phyloP scores from a whole-genome alignment of 257 asterid species.

The Thymus mandschuricus region DNA sequence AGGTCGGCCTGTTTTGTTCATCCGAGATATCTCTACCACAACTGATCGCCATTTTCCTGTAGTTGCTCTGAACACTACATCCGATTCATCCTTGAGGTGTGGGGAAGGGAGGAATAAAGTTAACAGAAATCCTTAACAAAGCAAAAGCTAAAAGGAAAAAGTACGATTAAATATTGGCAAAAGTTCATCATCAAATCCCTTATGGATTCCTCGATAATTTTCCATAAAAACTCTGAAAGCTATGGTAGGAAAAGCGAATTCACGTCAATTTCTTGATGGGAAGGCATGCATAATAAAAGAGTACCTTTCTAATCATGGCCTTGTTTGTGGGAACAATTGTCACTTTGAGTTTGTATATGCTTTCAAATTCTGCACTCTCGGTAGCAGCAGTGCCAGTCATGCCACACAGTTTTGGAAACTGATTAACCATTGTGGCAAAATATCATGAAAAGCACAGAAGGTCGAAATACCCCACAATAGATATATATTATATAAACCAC shows the following conservation, averaged over 20 bases:
- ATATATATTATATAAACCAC: constrained; percentile 29
- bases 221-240: constrained; percentile 1
- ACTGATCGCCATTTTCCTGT: constrained; percentile 97
- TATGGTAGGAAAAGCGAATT: constrained; percentile 24
- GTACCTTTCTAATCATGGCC: constrained; percentile 97
- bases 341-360: constrained; percentile 98
- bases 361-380: constrained; percentile 94
- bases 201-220: constrained; percentile 22
- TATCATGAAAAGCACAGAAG: constrained; percentile 32
- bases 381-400: constrained; percentile 99
- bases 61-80: constrained; percentile 90
- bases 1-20: constrained; percentile 96
- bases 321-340: constrained; percentile 97
- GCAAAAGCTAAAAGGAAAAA: constrained; percentile 23
- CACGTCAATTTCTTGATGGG: constrained; percentile 5
- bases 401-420: constrained; percentile 99
- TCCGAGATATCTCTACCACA: constrained; percentile 96
- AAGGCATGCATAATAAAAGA: constrained; percentile 29
- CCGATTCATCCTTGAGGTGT: constrained; percentile 82
- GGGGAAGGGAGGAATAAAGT: constrained; percentile 23
- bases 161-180: constrained; percentile 19
- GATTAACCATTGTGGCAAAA: constrained; percentile 40
- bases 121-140: constrained; percentile 29
- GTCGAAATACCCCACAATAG: constrained; percentile 19
- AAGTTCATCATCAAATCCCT: constrained; percentile 12